Conservation (phyloP, 257 asterid species). For the Nicotiana tomentosiformis region DNA sequence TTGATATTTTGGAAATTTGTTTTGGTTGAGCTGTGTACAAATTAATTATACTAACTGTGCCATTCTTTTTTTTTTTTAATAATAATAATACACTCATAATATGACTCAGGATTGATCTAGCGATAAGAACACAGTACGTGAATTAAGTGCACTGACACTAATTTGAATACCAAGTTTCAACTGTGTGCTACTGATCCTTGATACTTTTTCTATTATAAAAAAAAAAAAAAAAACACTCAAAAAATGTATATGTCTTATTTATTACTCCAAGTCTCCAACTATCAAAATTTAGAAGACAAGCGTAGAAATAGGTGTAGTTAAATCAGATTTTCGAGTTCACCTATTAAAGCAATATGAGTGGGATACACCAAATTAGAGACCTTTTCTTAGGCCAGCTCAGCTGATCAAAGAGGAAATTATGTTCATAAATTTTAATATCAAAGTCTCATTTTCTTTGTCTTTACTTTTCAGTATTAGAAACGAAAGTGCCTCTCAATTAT, state of each 20-base stretch:
- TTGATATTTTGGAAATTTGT: neutral
- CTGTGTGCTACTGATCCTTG: too few relatives aligned
- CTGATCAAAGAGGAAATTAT: neutral
- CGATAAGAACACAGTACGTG: neutral
- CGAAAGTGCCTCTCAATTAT: neutral
- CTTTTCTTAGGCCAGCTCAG: neutral
- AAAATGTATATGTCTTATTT: too few relatives aligned
- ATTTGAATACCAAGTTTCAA: neutral
- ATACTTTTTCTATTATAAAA: too few relatives aligned
- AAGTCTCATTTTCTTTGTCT: slow-evolving; percentile 1
- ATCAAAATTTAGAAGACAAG: too few relatives aligned
- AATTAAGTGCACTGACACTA: rapidly evolving
- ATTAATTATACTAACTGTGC: neutral
- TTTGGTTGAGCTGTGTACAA: neutral
- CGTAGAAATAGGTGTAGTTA: too few relatives aligned
- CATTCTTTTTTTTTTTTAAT: neutral
- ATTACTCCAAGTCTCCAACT: too few relatives aligned
- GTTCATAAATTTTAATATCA: neutral
- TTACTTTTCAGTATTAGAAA: neutral
- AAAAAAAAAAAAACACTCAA: too few relatives aligned
- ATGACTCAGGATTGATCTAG: too few relatives aligned
- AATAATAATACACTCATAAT: neutral
- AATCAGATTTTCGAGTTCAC: too few relatives aligned
- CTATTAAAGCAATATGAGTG: neutral
- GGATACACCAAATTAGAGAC: neutral